Base-by-base conservation (phyloP, 2,329 filamentous ascomycete species). In the Harringtonia aguacate region DNA sequence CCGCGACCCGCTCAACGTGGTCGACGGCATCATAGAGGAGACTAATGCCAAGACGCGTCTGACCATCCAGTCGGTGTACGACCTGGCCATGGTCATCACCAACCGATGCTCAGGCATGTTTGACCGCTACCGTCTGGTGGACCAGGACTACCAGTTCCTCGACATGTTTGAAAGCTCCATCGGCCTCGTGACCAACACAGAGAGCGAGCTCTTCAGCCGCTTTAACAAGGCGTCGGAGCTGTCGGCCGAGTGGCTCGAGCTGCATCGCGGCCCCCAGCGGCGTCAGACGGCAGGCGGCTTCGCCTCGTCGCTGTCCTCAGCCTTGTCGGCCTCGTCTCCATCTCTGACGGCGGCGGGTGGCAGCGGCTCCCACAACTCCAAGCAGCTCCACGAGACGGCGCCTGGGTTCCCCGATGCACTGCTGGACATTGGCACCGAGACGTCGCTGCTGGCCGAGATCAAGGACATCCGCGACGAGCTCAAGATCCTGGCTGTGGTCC, bases 391-490 rank as follows among this genome's bases (percentile, higher is more conserved):
- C 20, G 22, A 28, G 2, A 33, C 30, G 2, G 14, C 31, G 9
- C 48, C 48, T 13, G 46, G 69, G 29, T 71, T 76, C 44, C 66
- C 73, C n/a, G 72, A 78, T 51, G 66, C 67, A 5, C 59, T 79
- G 4, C 65, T 78, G 1, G 73, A 80, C 43, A 81, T 81, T 41
- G 70, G 73, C 33, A 63, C 67, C 5, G 77, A 82, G 54, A 81
- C 77, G 0, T 67, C 73, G 40, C 64, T 82, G 1, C 63, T 83
- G 1, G 69, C 74, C 1, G 78, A 83, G 52, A 75, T 75, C 38
- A 82, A 82, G 54, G 79, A 84, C 52, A 81, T 83, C 43, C 70
- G 76, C 18, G 79, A 84, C 52, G 78, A 84, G 57, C 68, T 83
- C 18, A 75, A 75, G 53, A 82, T 82, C 61, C 72, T 84, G 27